Evolutionary conservation across 257 asterid genomes (phyloP).

Genomic region (Solanum lignicaule): DNA sequence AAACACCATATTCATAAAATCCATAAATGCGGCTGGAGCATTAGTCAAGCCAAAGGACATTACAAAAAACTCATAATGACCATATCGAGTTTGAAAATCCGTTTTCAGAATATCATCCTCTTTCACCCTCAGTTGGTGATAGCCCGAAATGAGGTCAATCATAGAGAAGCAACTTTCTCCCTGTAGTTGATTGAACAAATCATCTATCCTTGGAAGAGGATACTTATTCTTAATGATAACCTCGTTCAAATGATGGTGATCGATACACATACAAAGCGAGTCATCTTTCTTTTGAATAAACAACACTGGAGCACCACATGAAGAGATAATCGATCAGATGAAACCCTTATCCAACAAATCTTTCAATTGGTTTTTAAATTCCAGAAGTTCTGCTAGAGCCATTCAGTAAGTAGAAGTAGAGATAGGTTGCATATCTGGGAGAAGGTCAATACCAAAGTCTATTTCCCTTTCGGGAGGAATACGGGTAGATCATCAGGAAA

Average conservation of each 20-base stretch:
- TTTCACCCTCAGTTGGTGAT: not conserved
- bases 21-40: not conserved
- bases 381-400: accelerated
- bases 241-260: not conserved
- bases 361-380: no score
- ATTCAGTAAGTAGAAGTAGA: not conserved
- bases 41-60: not conserved
- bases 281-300: not conserved
- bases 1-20: not conserved
- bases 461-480: not conserved
- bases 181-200: no score
- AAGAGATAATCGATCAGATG: not conserved
- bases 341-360: no score
- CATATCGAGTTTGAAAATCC: not conserved
- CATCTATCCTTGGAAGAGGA: not conserved
- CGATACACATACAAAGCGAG: not conserved
- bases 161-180: not conserved
- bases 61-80: not conserved
- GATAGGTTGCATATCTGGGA: not conserved
- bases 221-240: not conserved
- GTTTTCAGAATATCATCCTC: not conserved
- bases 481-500: not conserved
- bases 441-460: not conserved
- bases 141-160: not conserved
- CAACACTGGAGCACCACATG: not conserved